Base-by-base conservation (phyloP, 352 stramenopile genomes). In the Globisporangium nodosum region DNA sequence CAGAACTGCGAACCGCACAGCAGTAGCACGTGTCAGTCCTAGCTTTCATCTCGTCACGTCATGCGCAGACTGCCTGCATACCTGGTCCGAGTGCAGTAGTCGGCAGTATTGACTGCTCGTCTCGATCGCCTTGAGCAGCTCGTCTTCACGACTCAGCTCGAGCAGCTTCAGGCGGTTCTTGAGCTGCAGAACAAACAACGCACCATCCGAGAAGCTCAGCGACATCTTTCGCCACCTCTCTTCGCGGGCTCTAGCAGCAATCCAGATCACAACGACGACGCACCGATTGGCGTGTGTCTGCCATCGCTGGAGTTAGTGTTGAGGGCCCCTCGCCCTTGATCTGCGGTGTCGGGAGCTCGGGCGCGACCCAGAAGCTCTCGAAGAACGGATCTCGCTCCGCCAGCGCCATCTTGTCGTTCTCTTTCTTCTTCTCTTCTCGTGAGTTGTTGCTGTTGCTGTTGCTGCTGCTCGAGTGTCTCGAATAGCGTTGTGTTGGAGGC, bases 321-420 rank as follows among this genome's bases (percentile, higher is more conserved):
- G 31, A 57, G 6, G 45, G 57, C 27, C 8, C 58, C 64, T 49
- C 9, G 21, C 50, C 54, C 24, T 68, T 66, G 5, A 64, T 64
- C 18, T 53, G 24, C 3, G 71, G 71, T 3, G 66, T 57, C 27
- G 66, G 64, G 6, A 62, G 56, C 16, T 59, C 62, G 20, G 71
- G 71, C 45, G 65, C 63, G 63, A 60, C 42, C 71, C 71, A 80
- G 66, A 78, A 81, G 31, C 51, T 53, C 43, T 68, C 61, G 50
- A 78, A 72, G 61, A 78, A 76, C 8, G 30, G 53, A 30, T 71
- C 57, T n/a, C 55, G 52, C 54, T 52, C 45, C 2, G 52, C 11
- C 31, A 46, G 48, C 42, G 59, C 33, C 52, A 60, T 60, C 50
- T 16, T 42, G 16, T 0, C 13, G 18, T 9, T 16, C 5, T 40